Evolutionary conservation across 768 basidiomycete species (phyloP).

Genomic region (Cubamyces sp.): DNA sequence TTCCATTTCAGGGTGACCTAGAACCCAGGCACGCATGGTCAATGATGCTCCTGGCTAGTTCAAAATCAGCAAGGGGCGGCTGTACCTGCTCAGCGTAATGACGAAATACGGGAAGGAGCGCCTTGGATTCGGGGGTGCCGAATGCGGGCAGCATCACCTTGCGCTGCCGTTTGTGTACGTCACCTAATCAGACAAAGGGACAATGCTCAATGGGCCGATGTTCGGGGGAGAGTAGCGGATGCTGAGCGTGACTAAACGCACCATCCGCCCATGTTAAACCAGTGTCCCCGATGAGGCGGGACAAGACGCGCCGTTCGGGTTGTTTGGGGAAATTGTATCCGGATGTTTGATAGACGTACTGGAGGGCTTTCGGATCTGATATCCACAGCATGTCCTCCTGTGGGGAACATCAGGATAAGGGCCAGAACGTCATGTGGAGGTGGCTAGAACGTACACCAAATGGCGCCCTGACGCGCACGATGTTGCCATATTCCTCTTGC

Average conservation of each 20-base stretch:
- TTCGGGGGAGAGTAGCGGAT: neutral
- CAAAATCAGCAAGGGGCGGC: neutral
- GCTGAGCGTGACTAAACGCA: constrained; percentile 17
- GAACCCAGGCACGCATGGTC: neutral
- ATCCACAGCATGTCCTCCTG: constrained; percentile 58
- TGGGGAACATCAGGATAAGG: neutral
- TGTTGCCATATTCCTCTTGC: constrained; percentile 50
- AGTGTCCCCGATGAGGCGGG: constrained; percentile 53
- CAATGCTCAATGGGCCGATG: neutral
- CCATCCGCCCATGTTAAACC: constrained; percentile 61
- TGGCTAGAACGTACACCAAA: constrained; percentile 45
- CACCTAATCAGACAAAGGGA: constrained; percentile 15
- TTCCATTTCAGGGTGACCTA: constrained; percentile 57
- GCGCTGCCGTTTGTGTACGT: constrained; percentile 36
- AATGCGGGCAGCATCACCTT: constrained; percentile 43
- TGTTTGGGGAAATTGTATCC: constrained; percentile 60
- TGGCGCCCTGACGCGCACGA: constrained; percentile 54
- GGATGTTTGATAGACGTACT: constrained; percentile 58
- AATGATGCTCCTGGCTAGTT: neutral
- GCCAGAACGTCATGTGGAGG: neutral
- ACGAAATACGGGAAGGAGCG: constrained; percentile 29
- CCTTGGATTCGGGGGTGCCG: constrained; percentile 46
- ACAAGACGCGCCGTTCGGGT: constrained; percentile 53
- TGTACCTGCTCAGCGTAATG: constrained; percentile 30
- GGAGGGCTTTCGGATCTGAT: constrained; percentile 62